A percentile compares a stretch with the other conserved stretches of the same genome.
These are phyloP conservation scores for Phytomonas serpens DNA, from an alignment of 208 protist genomes.

Conservation along the genomic window DNA sequence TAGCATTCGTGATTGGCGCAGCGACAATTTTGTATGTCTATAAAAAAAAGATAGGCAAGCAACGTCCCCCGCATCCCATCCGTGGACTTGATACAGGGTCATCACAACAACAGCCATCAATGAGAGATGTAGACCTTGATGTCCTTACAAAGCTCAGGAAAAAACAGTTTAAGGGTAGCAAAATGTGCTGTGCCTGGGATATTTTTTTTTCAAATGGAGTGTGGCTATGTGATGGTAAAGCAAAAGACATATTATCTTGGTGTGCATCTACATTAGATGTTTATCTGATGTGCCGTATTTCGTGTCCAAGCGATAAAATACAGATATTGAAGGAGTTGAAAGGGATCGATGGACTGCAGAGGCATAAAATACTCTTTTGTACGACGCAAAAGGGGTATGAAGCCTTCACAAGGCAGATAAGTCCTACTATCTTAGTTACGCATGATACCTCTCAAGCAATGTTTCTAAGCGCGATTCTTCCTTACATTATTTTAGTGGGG, in stretches of 20 bases:
- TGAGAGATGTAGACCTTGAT: slow-evolving; percentile 13
- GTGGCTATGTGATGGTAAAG: slow-evolving; percentile 43
- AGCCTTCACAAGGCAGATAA: slow-evolving; percentile 77
- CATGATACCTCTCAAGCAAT: slow-evolving; percentile 33
- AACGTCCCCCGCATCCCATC: slow-evolving; percentile 5
- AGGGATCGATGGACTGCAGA: slow-evolving; percentile 35
- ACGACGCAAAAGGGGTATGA: slow-evolving; percentile 75
- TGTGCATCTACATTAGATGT: slow-evolving; percentile 50
- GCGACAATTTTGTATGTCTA: slow-evolving; percentile 48
- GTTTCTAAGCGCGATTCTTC: slow-evolving; percentile 63
- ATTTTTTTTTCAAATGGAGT: slow-evolving; percentile 33
- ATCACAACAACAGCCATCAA: slow-evolving; percentile 10
- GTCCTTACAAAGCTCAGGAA: slow-evolving; percentile 27
- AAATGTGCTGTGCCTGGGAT: slow-evolving; percentile 69
- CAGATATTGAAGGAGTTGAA: slow-evolving; percentile 31
- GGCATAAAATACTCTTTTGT: slow-evolving; percentile 80
- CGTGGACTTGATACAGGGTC: slow-evolving; percentile 13
- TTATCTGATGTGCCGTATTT: slow-evolving; percentile 72
- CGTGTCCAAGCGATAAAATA: slow-evolving; percentile 33
- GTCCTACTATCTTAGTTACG: slow-evolving; percentile 54
- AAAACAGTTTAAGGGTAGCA: slow-evolving; percentile 34
- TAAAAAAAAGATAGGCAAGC: slow-evolving; percentile 16
- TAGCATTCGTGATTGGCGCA: slow-evolving; percentile 43
- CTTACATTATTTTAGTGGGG: slow-evolving; percentile 54
- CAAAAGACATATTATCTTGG: slow-evolving; percentile 29